These are phyloP conservation scores for Solanum tacnaense DNA, from an alignment of 257 asterid species.

Conservation along the genomic window DNA sequence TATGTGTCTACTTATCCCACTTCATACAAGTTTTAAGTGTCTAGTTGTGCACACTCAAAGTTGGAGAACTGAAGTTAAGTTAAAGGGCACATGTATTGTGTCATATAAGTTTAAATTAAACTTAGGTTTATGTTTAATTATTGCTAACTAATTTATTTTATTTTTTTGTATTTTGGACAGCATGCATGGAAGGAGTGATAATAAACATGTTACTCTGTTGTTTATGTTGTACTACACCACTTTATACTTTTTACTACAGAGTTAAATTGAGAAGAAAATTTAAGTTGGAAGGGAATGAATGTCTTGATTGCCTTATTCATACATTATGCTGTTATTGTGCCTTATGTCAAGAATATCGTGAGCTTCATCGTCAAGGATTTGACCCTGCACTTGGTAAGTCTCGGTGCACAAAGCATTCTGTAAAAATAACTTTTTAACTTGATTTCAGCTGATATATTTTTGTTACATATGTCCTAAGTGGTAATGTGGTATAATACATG, in stretches of 20 bases:
- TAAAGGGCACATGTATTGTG: not conserved
- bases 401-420: not conserved
- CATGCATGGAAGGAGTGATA: constrained; percentile 15
- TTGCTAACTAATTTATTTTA: not conserved
- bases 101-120: not conserved
- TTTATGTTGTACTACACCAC: not conserved
- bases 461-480: not conserved
- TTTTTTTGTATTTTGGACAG: not conserved
- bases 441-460: not conserved
- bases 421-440: too few species aligned
- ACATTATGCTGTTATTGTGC: constrained; percentile 11
- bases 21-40: not conserved
- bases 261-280: constrained; percentile 9
- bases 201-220: not conserved
- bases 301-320: constrained; percentile 20
- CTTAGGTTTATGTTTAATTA: not conserved
- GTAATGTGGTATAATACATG: not conserved
- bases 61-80: not conserved
- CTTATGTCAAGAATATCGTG: constrained; percentile 26
- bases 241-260: constrained; percentile 6
- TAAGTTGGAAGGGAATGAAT: constrained; percentile 12
- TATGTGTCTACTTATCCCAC: not conserved
- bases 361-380: constrained; percentile 23
- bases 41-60: not conserved
- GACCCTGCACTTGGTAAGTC: constrained; percentile 18